Evolutionary conservation across 2,329 filamentous ascomycete species (phyloP).

Genomic region (Colletotrichum navitas): DNA sequence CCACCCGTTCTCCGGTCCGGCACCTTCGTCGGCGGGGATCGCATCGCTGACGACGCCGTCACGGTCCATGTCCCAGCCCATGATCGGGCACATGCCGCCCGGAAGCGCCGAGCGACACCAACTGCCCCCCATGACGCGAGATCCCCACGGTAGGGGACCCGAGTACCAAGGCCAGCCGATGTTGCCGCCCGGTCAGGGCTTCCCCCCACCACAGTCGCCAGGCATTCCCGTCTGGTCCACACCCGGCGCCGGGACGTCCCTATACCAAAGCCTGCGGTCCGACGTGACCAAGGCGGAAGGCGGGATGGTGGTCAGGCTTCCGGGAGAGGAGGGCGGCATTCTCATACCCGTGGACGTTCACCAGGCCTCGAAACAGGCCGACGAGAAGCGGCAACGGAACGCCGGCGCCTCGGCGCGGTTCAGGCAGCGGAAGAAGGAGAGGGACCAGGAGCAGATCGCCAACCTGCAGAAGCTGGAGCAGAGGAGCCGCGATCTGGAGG

Average conservation of each 20-base stretch:
- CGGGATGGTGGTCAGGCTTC: conserved; percentile 43
- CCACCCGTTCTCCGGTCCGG: conserved; percentile 29
- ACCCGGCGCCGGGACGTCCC: conserved; percentile 53
- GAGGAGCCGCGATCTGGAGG: conserved; percentile 74
- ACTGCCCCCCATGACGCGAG: conserved; percentile 38
- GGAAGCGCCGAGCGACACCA: conserved; percentile 44
- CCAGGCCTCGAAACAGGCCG: conserved; percentile 83
- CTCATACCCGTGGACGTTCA: conserved; percentile 81
- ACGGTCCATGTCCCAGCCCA: conserved; percentile 54
- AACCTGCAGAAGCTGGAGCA: conserved; percentile 78
- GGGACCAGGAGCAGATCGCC: conserved; percentile 78
- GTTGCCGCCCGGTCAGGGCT: conserved; percentile 21
- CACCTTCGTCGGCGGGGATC: conserved; percentile 44
- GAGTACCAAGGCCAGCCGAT: conserved; percentile 35
- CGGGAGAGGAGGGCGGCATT: conserved; percentile 56
- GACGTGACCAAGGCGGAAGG: conserved; percentile 39
- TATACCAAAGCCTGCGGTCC: conserved; percentile 41
- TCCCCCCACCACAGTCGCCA: conserved; percentile 25
- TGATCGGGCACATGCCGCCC: conserved; percentile 46
- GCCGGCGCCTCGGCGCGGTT: conserved; percentile 88
- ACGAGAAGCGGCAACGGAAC: conserved; percentile 88
- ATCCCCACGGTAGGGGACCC: conserved; percentile 23
- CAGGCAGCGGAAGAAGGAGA: conserved; percentile 83
- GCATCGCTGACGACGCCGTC: conserved; percentile 46
- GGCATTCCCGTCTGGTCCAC: conserved; percentile 46